Evolutionary conservation across 495 filamentous ascomycete species (phyloP), one percentile per base, ranked within the genome.

Genomic region (Aspergillus heteromorphus): DNA sequence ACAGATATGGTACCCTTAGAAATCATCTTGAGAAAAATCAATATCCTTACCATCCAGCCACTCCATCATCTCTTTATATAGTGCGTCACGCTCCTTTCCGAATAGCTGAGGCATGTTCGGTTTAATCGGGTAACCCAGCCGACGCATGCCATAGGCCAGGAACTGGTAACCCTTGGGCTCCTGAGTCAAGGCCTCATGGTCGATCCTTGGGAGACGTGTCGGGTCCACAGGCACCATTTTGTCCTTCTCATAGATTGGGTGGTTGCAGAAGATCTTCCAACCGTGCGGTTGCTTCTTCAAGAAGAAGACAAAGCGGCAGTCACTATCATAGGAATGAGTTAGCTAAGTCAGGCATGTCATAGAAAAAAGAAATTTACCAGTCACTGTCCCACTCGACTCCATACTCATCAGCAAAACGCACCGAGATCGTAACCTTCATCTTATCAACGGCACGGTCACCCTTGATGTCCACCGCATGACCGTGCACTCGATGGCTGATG

Each of bases 241-340:
- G 14, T 47, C 43, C 43, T 47, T 47, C 43, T 47, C 43, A 29
- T 47, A 47, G 20, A 47, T 47, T n/a, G 43, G 43, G 29, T 47
- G 43, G 14, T 47, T 47, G 20, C 43, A 47, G 13, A 47, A 16
- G 27, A 47, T 47, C 17, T 47, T 23, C 43, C 43, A 47, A 11
- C 43, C 43, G 5, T 38, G 8, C 10, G 19, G 9, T 29, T 29
- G 19, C 6, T 25, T 47, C 14, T 29, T 14, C 11, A 47, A 47
- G 27, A 47, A 16, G 20, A 38, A 38, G 11, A 38, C 34, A 38
- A 38, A 38, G 13, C 34, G 34, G n/a, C 34, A 38, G n/a, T 38
- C 34, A n/a, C 34, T 38, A 38, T 10, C n/a, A n/a, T 14, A 38
- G n/a, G 10, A 38, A 13, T 5, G 34, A 4, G 11, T 38, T 38